phyloP scores from a whole-genome alignment of 257 asterid genomes.

The Nicotiana knightiana region DNA sequence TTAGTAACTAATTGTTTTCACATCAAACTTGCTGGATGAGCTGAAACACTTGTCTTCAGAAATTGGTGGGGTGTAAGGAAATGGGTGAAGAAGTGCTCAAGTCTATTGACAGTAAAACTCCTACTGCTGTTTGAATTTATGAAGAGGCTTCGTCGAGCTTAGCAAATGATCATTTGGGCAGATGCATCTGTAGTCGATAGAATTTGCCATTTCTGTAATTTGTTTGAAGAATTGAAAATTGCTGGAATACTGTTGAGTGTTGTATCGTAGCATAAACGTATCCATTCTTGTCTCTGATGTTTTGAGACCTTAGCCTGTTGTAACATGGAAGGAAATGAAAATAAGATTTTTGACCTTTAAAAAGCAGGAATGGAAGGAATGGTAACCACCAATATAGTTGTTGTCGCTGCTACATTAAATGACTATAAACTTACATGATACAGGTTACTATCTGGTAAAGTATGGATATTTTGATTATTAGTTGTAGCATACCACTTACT shows the following conservation, averaged over 20 bases:
- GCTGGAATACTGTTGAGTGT: neutral
- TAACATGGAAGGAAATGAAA: conserved; percentile 4
- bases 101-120: conserved; percentile 59
- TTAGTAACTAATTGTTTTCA: neutral
- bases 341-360: neutral
- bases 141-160: neutral
- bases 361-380: neutral
- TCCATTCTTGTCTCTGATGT: neutral
- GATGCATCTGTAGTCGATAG: neutral
- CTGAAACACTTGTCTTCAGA: conserved; percentile 32
- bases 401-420: neutral
- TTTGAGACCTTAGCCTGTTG: neutral
- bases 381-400: neutral
- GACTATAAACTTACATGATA: neutral
- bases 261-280: neutral
- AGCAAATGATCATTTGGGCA: neutral
- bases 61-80: conserved; percentile 92
- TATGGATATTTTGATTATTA: too few species aligned
- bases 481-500: too few species aligned
- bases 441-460: too few species aligned
- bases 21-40: neutral
- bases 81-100: conserved; percentile 93
- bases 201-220: neutral
- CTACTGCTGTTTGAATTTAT: conserved; percentile 23
- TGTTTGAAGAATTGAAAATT: neutral